Base-by-base conservation (phyloP, 345 rosid genomes). In the Erysimum cheiranthoides region DNA sequence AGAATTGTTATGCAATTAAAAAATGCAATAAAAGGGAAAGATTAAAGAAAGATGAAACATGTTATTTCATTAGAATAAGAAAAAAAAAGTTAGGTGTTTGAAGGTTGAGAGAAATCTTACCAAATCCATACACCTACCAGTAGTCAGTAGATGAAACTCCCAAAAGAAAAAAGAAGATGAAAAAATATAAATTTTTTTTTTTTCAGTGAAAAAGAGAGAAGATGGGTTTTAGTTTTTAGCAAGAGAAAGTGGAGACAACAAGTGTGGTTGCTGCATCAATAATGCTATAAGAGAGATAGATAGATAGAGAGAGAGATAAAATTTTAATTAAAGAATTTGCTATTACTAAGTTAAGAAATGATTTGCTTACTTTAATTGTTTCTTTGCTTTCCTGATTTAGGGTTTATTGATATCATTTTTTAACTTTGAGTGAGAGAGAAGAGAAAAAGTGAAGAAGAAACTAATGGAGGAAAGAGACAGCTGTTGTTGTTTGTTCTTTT, bases 341-440 rank as follows among this genome's bases (percentile, higher is more conserved):
- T 71, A 61, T 62, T 61, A 21, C 46, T 45, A 52, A 66, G 45
- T 78, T 30, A 8, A 25, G 53, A 25, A 51, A 66, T 73, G 70
- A 63, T 71, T 79, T 70, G 17, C 8, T 59, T 70, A 54, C 27
- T 68, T 61, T 40, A 76, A 73, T 78, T 66, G 45, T 65, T 45
- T 47, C 4, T 47, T 27, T 71, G 63, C 79, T 84, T 83, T 34
- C 84, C 86, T 77, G 59, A 68, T 81, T 68, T 82, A 83, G 86
- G 86, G 86, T 54, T 82, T 74, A 57, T 47, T 70, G 71, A 70
- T 62, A 70, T 77, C 57, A 49, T 35, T 18, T 54, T 70, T 54
- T 61, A 68, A 46, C 14, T 32, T 16, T 65, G 68, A 38, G 18
- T 10, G 8, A 27, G 34, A 53, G 39, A 32, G 56, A 17, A 1